Conservation (phyloP, 148 eudicot species). For the Gaultheria prostrata region DNA sequence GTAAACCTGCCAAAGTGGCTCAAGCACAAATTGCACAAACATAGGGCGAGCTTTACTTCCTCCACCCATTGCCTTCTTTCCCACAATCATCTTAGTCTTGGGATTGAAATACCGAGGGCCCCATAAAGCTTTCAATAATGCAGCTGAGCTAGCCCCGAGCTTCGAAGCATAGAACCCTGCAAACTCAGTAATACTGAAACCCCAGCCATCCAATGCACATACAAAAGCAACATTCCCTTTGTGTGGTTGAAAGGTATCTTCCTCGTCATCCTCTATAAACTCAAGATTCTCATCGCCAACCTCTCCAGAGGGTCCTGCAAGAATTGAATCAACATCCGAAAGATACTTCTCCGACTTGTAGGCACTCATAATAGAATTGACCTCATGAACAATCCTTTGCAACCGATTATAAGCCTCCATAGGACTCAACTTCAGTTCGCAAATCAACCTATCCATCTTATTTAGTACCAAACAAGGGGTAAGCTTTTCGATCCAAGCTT, state of each 20-base stretch:
- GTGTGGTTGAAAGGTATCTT: constrained; percentile 86
- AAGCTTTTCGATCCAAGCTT: constrained; percentile 93
- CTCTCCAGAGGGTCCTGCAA: constrained; percentile 50
- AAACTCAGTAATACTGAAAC: constrained; percentile 69
- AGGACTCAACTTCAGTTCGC: constrained; percentile 73
- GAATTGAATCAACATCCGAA: constrained; percentile 87
- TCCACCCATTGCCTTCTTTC: constrained; percentile 58
- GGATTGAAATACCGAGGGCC: constrained; percentile 78
- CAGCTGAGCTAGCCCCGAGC: constrained; percentile 50
- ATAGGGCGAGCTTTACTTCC: constrained; percentile 66
- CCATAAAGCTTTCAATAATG: constrained; percentile 70
- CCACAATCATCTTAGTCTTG: constrained; percentile 63
- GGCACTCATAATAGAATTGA: constrained; percentile 76
- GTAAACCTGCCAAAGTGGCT: constrained; percentile 88
- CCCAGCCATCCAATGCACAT: constrained; percentile 98
- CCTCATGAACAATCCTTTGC: constrained; percentile 85
- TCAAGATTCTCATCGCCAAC: constrained; percentile 47
- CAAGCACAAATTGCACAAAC: constrained; percentile 85
- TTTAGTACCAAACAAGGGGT: constrained; percentile 87
- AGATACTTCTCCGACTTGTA: constrained; percentile 88
- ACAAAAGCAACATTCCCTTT: constrained; percentile 93
- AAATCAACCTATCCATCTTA: constrained; percentile 90
- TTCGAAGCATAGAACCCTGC: constrained; percentile 79
- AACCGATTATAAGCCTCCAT: constrained; percentile 76
- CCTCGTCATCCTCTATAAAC: constrained; percentile 76